Base-by-base conservation (phyloP, 169 alveolate species). In the Babesia sp. region DNA sequence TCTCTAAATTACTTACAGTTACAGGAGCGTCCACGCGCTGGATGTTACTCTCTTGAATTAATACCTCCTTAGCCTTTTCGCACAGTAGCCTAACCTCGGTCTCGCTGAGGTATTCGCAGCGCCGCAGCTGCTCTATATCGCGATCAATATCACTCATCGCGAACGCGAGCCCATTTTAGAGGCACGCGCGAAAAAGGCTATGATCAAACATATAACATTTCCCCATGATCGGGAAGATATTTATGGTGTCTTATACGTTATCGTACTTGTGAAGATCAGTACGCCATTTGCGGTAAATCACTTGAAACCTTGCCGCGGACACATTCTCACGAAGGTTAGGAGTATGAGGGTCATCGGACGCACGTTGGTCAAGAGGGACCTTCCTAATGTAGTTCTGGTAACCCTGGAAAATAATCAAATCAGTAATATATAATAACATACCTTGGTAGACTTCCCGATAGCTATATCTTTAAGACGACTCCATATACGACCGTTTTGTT, bases 11-110 rank as follows among this genome's bases (percentile, higher is more conserved):
- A 39, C 46, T 14, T 60, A 95, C 97, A 57, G 99, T 98, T 48
- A 98, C 98, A 9, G 99, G 99, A 3, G 99, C 96, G 68, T 94
- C 96, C 16, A 98, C 95, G 37, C 97, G 91, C 79, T 96, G 97
- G 41, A 98, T 98, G 84, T 97, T 98, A 53, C 96, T 89, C 61
- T 98, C 99, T 83, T 97, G 98, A 55, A 96, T 94, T 66, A 98
- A 92, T 33, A 98, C 96, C 68, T 96, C 99, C 74, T 96, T 94
- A 14, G 99, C 99, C 84, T 95, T 96, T 67, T 93, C 93, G 91
- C 99, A 97, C 46, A 98, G 92, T 48, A 91, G 90, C 82, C 92
- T 95, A 53, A 97, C 98, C 82, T 97, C 99, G 20, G 92, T 81
- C 88, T 97, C 99, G 58, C 94, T 94, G 59, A 97, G 92, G 71